A percentile compares a stretch with the other conserved stretches of the same genome.
phyloP scores from a whole-genome alignment of 495 filamentous ascomycete genomes.

The Lasiosphaeria ovina region DNA sequence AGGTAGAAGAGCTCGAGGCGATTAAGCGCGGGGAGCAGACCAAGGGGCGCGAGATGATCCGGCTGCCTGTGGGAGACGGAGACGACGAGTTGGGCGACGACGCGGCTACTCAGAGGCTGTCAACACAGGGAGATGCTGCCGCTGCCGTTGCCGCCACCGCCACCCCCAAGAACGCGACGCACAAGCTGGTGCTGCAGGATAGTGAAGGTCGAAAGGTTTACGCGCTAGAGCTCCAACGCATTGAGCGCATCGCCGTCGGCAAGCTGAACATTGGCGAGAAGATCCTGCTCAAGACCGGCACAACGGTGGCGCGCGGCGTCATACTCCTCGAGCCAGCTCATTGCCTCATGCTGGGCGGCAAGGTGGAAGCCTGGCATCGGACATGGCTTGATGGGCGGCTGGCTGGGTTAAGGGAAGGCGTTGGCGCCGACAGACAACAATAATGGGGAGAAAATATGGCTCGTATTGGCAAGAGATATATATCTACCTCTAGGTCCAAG shows the following conservation, averaged over 20 bases:
- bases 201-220: conserved; percentile 64
- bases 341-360: conserved; percentile 74
- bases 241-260: conserved; percentile 63
- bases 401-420: conserved; percentile 59
- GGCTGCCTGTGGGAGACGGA: conserved; percentile 54
- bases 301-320: conserved; percentile 70
- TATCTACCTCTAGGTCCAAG: background rate
- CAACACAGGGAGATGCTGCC: background rate
- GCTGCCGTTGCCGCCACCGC: background rate
- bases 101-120: background rate
- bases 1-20: conserved; percentile 82
- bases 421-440: conserved; percentile 36
- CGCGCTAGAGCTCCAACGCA: conserved; percentile 67
- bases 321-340: conserved; percentile 67
- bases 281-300: conserved; percentile 62
- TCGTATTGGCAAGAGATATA: background rate
- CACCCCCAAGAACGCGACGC: conserved; percentile 55
- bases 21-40: conserved; percentile 78
- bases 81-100: conserved; percentile 25
- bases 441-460: conserved; percentile 2
- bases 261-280: conserved; percentile 78
- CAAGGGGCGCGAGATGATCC: conserved; percentile 77
- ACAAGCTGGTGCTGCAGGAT: conserved; percentile 83
- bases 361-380: conserved; percentile 77
- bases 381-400: conserved; percentile 74